Base-by-base conservation (phyloP, 768 basidiomycete species). In the Kwoniella mangroviensis region DNA sequence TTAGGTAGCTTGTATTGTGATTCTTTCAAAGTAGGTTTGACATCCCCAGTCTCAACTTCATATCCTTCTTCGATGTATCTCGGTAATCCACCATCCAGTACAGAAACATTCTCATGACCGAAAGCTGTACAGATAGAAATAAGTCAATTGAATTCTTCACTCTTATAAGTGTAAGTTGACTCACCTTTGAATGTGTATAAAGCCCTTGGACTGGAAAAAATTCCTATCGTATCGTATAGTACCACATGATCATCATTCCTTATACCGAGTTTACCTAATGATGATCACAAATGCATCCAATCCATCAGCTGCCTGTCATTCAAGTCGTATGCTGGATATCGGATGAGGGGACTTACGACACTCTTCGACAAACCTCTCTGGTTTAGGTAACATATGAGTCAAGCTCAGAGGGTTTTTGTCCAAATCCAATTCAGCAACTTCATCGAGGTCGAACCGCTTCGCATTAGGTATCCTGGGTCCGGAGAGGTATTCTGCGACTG, bases 1-100 rank as follows among this genome's bases (percentile, higher is more conserved):
- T 73, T 41, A 12, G 56, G 72, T 26, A 41, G 26, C n/a, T 51
- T 55, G 49, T 73, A 72, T 61, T 71, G 65, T n/a, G 63, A 70
- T 55, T 68, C 66, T 11, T 64, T 71, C 40, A 59, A 26, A 21
- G 72, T 66, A 28, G 53, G 52, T 22, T 49, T 54, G 12, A 73
- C 65, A 5, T 75, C 73, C 1, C 79, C 79, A 6, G 68, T 63
- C 45, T 80, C 79, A 40, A 72, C 64, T 21, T 80, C 77, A 17
- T 71, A 69, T 0, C 90, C 89, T 78, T 91, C 89, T 40, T 86
- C 86, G 68, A 88, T 85, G 92, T 92, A 96, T 51, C 88, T 85
- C 41, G 92, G 93, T 13, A 98, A 87, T 21, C 95, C 96, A n/a
- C 97, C 97, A 82, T 98, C 89, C 17, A 99, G 86, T 12, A 98